Base-by-base conservation (phyloP, 768 basidiomycete genomes). In the Leucocoprinus sp. region DNA sequence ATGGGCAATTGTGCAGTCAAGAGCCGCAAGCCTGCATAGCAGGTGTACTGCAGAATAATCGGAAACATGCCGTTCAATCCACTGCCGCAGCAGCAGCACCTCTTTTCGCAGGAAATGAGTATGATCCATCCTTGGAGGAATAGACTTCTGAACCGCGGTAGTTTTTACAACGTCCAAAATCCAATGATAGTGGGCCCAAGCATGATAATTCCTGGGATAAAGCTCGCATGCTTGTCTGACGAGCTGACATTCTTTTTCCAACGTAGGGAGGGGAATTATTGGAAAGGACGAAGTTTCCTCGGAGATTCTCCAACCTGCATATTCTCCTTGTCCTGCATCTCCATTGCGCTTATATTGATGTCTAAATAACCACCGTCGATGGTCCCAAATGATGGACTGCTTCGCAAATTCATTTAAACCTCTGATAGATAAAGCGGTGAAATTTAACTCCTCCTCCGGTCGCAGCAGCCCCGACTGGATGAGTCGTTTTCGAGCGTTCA, bases 141-240 rank as follows among this genome's bases (percentile, higher is more conserved):
- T 50, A 45, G 56, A 44, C 15, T 48, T 36, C 1, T 28, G 24
- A 52, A 33, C 45, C 42, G 52, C 40, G 5, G 41, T 39, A 19
- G 51, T 55, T 44, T 50, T 59, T 28, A 63, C 55, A 27, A 62
- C 54, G 50, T 71, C 62, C 34, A 75, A 56, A 44, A 78, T 64
- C 33, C 71, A 71, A 37, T 66, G 65, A 55, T 81, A 76, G 53
- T 86, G 80, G 1, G 67, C 57, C 84, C 84, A 86, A 3, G 80
- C 82, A 58, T 81, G 75, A 56, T 86, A 87, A 55, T 86, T 87
- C 11, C 84, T 75, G 7, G 79, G 78, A 55, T 85, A 82, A 4
- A 68, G 59, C 52, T 77, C 75, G 60, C 78, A 79, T 23, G 81
- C 75, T 27, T 60, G 59, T 29, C 68, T 59, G 11, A 71, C 62